Evolutionary conservation across 805 yeast genomes (phyloP).

Genomic region (Yarrowia alimentaria): DNA sequence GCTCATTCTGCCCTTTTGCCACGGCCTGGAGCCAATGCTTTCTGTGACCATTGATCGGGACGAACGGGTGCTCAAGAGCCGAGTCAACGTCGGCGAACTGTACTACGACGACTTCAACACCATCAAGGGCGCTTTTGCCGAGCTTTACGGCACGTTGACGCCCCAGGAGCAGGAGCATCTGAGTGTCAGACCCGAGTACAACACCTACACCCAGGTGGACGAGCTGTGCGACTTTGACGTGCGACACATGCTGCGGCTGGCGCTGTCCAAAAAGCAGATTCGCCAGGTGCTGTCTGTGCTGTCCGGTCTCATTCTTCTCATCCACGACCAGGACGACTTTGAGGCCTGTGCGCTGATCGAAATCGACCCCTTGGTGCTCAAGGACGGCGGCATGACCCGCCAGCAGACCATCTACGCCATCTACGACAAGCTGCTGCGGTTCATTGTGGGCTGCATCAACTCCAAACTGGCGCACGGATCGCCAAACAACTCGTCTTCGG

Average conservation of each 20-base stretch:
- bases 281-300: slow-evolving; percentile 40
- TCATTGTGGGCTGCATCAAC: slow-evolving; percentile 40
- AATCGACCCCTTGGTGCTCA: slow-evolving; percentile 37
- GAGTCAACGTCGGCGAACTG: slow-evolving; percentile 19
- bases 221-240: slow-evolving; percentile 20
- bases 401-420: slow-evolving; percentile 40
- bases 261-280: slow-evolving; percentile 28
- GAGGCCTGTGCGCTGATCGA: slow-evolving; percentile 45
- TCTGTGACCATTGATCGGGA: slow-evolving; percentile 21
- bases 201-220: slow-evolving; percentile 14
- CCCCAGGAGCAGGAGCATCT: slow-evolving; percentile 15
- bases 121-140: slow-evolving; percentile 23
- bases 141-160: slow-evolving; percentile 18
- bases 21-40: slow-evolving; percentile 18
- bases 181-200: slow-evolving; percentile 7
- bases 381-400: slow-evolving; percentile 32
- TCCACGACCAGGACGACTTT: slow-evolving; percentile 41
- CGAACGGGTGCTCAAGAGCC: slow-evolving; percentile 15
- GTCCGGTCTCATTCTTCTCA: slow-evolving; percentile 44
- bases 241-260: slow-evolving; percentile 16
- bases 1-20: slow-evolving; percentile 5
- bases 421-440: slow-evolving; percentile 39
- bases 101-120: slow-evolving; percentile 23
- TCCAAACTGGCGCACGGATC: slow-evolving; percentile 38
- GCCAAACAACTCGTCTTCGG: slow-evolving; percentile 7